Evolutionary conservation across 139 green algal species (phyloP).

Genomic region (Spirogloea muscicola): DNA sequence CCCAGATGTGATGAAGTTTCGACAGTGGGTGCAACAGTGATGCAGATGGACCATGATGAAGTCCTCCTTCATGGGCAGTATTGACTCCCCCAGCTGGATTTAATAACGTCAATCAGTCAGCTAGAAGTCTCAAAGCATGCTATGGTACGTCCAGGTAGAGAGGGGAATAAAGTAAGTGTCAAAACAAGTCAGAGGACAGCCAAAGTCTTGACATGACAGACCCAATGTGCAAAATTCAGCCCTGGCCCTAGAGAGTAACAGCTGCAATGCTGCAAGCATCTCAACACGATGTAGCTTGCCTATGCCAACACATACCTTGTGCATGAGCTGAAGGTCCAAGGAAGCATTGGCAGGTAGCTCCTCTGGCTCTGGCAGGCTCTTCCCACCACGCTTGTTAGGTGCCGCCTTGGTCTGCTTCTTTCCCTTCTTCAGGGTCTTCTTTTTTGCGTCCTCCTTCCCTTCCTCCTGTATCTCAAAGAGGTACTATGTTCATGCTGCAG

Average conservation of each 20-base stretch:
- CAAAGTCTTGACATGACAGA: too few relatives aligned
- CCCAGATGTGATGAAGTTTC: constrained; percentile 55
- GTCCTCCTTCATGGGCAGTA: constrained; percentile 90
- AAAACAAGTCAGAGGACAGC: too few relatives aligned
- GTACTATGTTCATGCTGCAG: too few relatives aligned
- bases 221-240: too few relatives aligned
- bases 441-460: constrained; percentile 35
- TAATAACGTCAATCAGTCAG: too few relatives aligned
- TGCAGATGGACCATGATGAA: constrained; percentile 97
- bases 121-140: too few relatives aligned
- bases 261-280: too few relatives aligned
- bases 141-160: too few relatives aligned
- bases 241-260: too few relatives aligned
- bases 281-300: too few relatives aligned
- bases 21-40: constrained; percentile 84
- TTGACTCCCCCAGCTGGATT: constrained; percentile 73
- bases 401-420: constrained; percentile 40
- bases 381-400: constrained; percentile 62
- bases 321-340: constrained; percentile 38
- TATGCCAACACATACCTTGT: constrained; percentile 24
- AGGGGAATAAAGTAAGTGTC: too few relatives aligned
- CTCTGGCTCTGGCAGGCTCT: neutral
- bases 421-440: constrained; percentile 30
- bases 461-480: too few relatives aligned
- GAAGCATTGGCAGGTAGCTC: neutral